These are phyloP conservation scores for Trichoderma erinaceum DNA, from an alignment of 495 filamentous ascomycete genomes.

Conservation along the genomic window DNA sequence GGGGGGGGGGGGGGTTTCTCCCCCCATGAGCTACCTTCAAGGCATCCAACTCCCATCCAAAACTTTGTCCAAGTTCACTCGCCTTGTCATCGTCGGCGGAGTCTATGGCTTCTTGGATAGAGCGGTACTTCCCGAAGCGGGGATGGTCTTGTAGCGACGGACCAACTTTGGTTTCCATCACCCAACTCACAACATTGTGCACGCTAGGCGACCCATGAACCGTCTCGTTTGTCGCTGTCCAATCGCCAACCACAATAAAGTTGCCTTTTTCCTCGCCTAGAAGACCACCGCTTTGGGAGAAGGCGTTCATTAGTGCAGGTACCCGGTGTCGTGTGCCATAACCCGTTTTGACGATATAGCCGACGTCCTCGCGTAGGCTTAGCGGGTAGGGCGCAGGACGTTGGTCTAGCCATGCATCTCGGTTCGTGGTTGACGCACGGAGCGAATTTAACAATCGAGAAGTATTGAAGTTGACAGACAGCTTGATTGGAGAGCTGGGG, in stretches of 20 bases:
- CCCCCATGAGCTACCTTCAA: conserved; percentile 33
- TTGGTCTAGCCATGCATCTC: conserved; percentile 21
- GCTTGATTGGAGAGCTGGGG: conserved; percentile 18
- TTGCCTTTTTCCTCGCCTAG: conserved; percentile 18
- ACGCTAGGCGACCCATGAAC: conserved; percentile 17
- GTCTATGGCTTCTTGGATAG: conserved; percentile 30
- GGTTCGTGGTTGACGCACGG: conserved; percentile 7
- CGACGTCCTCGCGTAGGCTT: conserved; percentile 30
- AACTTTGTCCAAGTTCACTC: conserved; percentile 30
- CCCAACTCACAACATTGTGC: not conserved
- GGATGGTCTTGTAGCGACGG: conserved; percentile 25
- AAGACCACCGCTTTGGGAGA: conserved; percentile 19
- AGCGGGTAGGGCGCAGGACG: conserved; percentile 21
- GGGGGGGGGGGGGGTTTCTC: too few species aligned
- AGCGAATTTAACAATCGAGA: conserved; percentile 12
- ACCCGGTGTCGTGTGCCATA: conserved; percentile 37
- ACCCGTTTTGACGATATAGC: conserved; percentile 42
- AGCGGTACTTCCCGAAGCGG: conserved; percentile 33
- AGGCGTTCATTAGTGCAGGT: conserved; percentile 31
- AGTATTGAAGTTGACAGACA: conserved; percentile 26
- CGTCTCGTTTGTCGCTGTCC: conserved; percentile 28
- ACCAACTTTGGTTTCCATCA: conserved; percentile 18
- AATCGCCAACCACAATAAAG: conserved; percentile 40
- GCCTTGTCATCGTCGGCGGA: conserved; percentile 32
- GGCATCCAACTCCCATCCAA: conserved; percentile 45